Base-by-base conservation (phyloP, 352 stramenopile species). In the Pythium coloratum region DNA sequence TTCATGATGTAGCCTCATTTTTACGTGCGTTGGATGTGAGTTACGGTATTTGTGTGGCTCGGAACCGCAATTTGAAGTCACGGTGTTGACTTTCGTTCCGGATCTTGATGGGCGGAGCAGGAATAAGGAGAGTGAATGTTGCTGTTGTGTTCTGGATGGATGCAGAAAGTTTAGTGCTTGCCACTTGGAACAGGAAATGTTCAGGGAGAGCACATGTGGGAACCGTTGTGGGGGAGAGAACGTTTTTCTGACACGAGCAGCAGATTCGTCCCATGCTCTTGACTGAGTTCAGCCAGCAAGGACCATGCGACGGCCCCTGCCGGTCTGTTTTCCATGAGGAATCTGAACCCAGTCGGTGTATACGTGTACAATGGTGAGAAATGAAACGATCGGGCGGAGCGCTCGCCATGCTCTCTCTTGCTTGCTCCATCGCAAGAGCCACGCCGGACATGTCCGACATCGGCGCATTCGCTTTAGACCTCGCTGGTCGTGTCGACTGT, bases 31-130 rank as follows among this genome's bases (percentile, higher is more conserved):
- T 2, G 7, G 13, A 13, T 6, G 30, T 56, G 26, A 40, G 30
- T 56, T 56, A 56, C 46, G 46, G 46, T 53, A 53, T 30, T 53
- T 53, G 46, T 53, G 46, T 53, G 46, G 46, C 46, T 30, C n/a
- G 18, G 46, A 53, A 32, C n/a, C 42, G 14, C 13, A 50, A 26
- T 20, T 26, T 24, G 38, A 46, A 46, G 9, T 18, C 20, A 24
- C 20, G 20, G 20, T 24, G 20, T 24, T 24, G 0, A 46, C 1
- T 46, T 46, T 14, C 10, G 38, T 46, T 46, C 38, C 38, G 2
- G 38, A 46, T 46, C 38, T 46, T 14, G 38, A 9, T 18, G 13
- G 9, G 38, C 38, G 7, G 36, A 42, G 36, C 36, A 24, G 20
- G 20, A 24, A 24, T 24, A 24, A 24, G 20, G 20, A 24, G 20